A percentile compares a stretch with the other conserved stretches of the same genome.
Evolutionary conservation across 495 filamentous ascomycete genomes (phyloP).

Genomic region (Aspergillus campestris): DNA sequence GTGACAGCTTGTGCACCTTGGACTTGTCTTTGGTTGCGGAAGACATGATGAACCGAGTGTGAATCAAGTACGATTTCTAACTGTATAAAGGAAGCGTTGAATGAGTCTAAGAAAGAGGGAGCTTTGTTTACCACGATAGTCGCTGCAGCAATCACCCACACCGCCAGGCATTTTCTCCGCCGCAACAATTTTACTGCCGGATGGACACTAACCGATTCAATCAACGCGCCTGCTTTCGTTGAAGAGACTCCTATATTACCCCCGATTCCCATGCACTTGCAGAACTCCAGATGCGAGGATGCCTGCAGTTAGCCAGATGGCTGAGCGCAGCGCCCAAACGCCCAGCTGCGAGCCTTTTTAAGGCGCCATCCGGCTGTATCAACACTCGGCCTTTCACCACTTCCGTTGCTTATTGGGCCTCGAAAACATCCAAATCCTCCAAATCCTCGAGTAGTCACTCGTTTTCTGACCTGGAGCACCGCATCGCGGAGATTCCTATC

Average conservation of each 20-base stretch:
- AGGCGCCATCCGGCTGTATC: constrained; percentile 20
- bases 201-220: too few relatives aligned
- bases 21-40: constrained; percentile 68
- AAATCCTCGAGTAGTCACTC: constrained; percentile 14
- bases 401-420: constrained; percentile 27
- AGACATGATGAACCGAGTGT: constrained; percentile 23
- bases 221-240: too few relatives aligned
- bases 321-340: constrained; percentile 35
- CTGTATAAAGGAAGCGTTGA: neutral
- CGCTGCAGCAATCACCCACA: constrained; percentile 26
- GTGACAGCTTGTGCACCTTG: constrained; percentile 85
- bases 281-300: constrained; percentile 47
- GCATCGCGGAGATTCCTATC: constrained; percentile 83
- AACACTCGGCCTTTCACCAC: constrained; percentile 32
- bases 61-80: neutral
- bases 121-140: constrained; percentile 36
- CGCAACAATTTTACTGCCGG: too few relatives aligned
- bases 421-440: constrained; percentile 21
- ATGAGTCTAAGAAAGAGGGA: constrained; percentile 4
- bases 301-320: constrained; percentile 45
- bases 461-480: constrained; percentile 57
- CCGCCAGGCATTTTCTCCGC: constrained; percentile 28
- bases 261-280: constrained; percentile 30
- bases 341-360: constrained; percentile 30
- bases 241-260: too few relatives aligned